Evolutionary conservation across 2,329 filamentous ascomycete species (phyloP), one percentile per base, ranked within the genome.

Genomic region (Dothidotthia symphoricarpi): DNA sequence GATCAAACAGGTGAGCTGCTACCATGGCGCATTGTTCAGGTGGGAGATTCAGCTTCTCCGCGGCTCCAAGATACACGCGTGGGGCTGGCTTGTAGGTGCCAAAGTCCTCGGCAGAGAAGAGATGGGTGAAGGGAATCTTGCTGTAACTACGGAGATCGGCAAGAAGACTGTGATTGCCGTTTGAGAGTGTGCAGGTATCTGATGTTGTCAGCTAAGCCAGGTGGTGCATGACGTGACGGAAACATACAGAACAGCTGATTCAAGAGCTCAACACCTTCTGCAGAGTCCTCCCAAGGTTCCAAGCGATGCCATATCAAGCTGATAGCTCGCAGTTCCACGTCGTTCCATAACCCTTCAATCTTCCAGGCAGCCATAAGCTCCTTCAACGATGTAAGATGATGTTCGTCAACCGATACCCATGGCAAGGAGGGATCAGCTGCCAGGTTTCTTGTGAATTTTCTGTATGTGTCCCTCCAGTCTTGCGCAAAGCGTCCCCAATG

Each of bases 231-330:
- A 6, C 19, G 19, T 22, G 5, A 22, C 9, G 19, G 19, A 22
- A 22, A 51, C 50, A 9, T 45, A 57, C 70, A 66, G 56, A 80
- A 79, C 6, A 67, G 67, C 8, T 55, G 64, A 25, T 74, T 75
- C 16, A 90, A 66, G 30, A 69, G 61, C 2, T 64, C 58, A 15
- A 91, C 64, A 0, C 84, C 86, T 1, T 71, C 64, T 12, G 69
- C 69, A 1, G 78, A 71, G 58, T 91, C 87, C 0, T 71, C 47
- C 86, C 86, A 91, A 0, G 86, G 83, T 15, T 71, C 69, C 3
- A 93, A 73, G 5, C 74, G 75, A 61, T 93, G 87, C 88, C 86
- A 93, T 28, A 80, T 74, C 3, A 80, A 70, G 50, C 79, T 82
- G 35, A 74, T 46, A 15, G 55, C 52, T 9, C 57, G 36, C 9